Conservation (phyloP, 441 rosid genomes). For the Dalechampia spathulata region DNA sequence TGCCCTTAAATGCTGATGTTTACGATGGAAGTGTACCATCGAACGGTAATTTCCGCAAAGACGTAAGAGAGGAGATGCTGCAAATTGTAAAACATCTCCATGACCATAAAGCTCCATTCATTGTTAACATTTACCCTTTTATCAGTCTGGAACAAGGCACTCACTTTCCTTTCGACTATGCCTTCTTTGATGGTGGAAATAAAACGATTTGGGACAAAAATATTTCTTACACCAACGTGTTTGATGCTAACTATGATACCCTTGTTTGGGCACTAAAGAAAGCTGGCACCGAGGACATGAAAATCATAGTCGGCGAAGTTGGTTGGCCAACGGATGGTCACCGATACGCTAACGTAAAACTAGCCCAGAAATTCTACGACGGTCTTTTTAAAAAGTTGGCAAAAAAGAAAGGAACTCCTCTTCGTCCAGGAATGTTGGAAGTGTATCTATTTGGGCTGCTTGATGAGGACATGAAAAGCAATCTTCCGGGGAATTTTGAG, state of each 20-base stretch:
- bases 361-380: constrained; percentile 57
- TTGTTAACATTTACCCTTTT: constrained; percentile 91
- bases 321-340: constrained; percentile 94
- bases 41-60: constrained; percentile 47
- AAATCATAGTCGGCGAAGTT: constrained; percentile 76
- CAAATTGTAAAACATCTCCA: constrained; percentile 37
- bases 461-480: constrained; percentile 67
- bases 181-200: constrained; percentile 43
- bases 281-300: constrained; percentile 33
- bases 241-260: constrained; percentile 84
- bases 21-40: constrained; percentile 65
- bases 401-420: constrained; percentile 50
- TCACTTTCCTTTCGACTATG: constrained; percentile 55
- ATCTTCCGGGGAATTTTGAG: constrained; percentile 59
- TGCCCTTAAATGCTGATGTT: constrained; percentile 77
- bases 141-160: constrained; percentile 55
- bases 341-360: constrained; percentile 18
- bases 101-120: constrained; percentile 46
- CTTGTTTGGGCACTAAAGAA: constrained; percentile 54
- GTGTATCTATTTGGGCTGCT: constrained; percentile 55
- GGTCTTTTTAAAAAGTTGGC: constrained; percentile 57
- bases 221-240: constrained; percentile 46
- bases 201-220: constrained; percentile 30
- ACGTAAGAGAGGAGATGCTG: constrained; percentile 35
- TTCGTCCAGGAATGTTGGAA: constrained; percentile 42